Evolutionary conservation across 495 filamentous ascomycete genomes (phyloP).

Genomic region (Aspergillus bridgeri): DNA sequence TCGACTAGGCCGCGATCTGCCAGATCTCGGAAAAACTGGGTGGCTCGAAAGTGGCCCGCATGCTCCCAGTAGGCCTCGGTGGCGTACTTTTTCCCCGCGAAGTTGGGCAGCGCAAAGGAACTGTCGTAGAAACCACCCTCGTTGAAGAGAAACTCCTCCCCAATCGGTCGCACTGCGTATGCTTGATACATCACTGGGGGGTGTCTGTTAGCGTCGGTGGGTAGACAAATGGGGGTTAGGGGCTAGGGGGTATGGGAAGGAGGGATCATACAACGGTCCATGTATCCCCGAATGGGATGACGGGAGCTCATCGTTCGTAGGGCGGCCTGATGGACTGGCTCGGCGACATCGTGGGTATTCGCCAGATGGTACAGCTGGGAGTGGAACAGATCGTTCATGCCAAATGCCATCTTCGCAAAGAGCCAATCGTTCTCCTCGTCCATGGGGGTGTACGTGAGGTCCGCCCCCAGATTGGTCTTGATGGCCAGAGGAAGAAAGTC

Average conservation of each 20-base stretch:
- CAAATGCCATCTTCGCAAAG: slow-evolving; percentile 5
- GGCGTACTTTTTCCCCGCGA: background rate
- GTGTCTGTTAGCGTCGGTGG: no score
- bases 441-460: slow-evolving; percentile 5
- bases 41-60: slow-evolving; percentile 5
- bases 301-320: slow-evolving; percentile 4
- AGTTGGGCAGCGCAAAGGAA: slow-evolving; percentile 7
- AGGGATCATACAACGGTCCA: background rate
- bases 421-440: slow-evolving; percentile 6
- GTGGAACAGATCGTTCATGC: slow-evolving; percentile 7
- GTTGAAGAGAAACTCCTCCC: slow-evolving; percentile 7
- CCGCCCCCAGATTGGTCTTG: slow-evolving; percentile 3
- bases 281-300: background rate
- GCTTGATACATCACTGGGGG: slow-evolving; percentile 9
- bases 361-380: slow-evolving; percentile 7
- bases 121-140: slow-evolving; percentile 9
- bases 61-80: slow-evolving; percentile 6
- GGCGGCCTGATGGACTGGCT: slow-evolving; percentile 7
- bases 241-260: no score
- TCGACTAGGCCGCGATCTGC: background rate
- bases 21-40: background rate
- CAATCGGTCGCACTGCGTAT: slow-evolving; percentile 5
- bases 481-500: slow-evolving; percentile 6
- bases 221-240: no score
- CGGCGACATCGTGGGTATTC: slow-evolving; percentile 6